Evolutionary conservation across 2,329 filamentous ascomycete genomes (phyloP).

Genomic region (Fusarium armeniacum): DNA sequence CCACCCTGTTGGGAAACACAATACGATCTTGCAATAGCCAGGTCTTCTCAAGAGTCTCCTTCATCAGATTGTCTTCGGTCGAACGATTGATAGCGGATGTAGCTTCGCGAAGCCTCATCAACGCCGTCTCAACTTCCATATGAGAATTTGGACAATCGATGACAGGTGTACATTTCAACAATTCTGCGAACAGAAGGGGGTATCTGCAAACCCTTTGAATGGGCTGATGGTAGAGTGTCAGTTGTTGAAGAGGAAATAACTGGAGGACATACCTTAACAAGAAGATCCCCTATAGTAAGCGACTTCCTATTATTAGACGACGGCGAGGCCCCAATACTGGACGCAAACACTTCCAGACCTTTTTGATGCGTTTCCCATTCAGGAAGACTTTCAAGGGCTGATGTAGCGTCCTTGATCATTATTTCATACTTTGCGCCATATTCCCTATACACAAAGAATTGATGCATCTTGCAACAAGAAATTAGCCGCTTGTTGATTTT

Average conservation of each 20-base stretch:
- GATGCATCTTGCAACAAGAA: conserved; percentile 71
- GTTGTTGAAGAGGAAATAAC: background rate
- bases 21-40: conserved; percentile 88
- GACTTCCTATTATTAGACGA: conserved; percentile 77
- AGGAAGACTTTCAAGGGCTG: conserved; percentile 75
- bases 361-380: conserved; percentile 86
- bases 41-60: conserved; percentile 81
- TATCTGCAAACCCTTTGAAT: conserved; percentile 95
- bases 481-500: background rate
- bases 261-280: conserved; percentile 80
- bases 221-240: conserved; percentile 67
- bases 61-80: conserved; percentile 80
- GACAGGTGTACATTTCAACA: conserved; percentile 85
- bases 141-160: conserved; percentile 88
- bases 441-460: conserved; percentile 90
- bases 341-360: conserved; percentile 86
- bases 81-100: conserved; percentile 86
- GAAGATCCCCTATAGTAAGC: conserved; percentile 84
- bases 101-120: conserved; percentile 79
- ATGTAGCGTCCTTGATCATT: conserved; percentile 82
- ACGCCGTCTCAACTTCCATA: conserved; percentile 80
- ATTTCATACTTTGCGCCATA: conserved; percentile 92
- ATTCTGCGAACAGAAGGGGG: conserved; percentile 85
- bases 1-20: conserved; percentile 78
- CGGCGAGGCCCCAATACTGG: conserved; percentile 76